Evolutionary conservation across 352 stramenopile genomes (phyloP).

Genomic region (Aphanomyces stellatus): DNA sequence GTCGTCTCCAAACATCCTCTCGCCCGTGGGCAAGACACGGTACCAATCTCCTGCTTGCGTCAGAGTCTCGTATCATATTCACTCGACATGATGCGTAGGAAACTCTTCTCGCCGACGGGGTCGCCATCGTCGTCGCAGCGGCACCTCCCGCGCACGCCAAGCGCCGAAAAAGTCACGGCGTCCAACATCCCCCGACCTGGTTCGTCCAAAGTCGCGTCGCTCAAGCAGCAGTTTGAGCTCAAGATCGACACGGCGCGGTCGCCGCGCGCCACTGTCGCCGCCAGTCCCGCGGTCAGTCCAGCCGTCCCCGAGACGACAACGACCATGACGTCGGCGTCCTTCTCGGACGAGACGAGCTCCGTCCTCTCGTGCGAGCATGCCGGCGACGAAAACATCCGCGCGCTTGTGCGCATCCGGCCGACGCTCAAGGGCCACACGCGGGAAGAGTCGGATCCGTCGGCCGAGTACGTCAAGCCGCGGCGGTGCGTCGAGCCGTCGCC

Average conservation of each 20-base stretch:
- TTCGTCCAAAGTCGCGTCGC: background rate
- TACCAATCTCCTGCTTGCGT: background rate
- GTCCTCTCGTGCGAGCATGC: background rate
- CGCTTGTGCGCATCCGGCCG: constrained; percentile 56
- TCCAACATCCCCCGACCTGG: background rate
- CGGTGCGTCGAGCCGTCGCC: constrained; percentile 7
- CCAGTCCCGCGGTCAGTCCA: too few relatives aligned
- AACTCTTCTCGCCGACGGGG: background rate
- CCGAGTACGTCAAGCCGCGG: background rate
- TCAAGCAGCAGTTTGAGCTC: constrained; percentile 4
- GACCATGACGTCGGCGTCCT: background rate
- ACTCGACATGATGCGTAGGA: background rate
- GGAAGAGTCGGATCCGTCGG: background rate
- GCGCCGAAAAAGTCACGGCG: background rate
- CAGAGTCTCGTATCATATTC: background rate
- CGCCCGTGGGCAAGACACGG: background rate
- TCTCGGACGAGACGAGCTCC: background rate
- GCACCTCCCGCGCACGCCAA: background rate
- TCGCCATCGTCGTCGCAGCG: background rate
- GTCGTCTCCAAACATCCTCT: background rate
- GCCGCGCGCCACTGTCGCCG: background rate
- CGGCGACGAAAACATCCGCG: constrained; percentile 51
- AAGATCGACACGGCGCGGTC: background rate
- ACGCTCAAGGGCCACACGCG: constrained; percentile 14
- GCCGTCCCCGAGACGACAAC: background rate